Evolutionary conservation across 2,329 filamentous ascomycete genomes (phyloP), one percentile per base, ranked within the genome.

Genomic region (Juglanconis oblonga): DNA sequence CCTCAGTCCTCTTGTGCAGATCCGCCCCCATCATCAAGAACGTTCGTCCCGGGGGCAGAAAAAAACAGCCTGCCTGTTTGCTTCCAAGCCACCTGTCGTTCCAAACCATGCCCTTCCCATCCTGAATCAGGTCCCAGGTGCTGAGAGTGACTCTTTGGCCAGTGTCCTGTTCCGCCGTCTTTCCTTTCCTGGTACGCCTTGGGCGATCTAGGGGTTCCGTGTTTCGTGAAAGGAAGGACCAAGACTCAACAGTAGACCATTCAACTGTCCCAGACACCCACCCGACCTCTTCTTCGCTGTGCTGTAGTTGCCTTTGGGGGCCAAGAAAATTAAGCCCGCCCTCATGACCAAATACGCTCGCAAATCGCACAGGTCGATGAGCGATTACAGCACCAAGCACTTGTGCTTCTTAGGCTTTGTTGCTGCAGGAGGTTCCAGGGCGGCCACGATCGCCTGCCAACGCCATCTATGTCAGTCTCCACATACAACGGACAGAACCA

Each of bases 391-490:
- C 73, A 93, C 76, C 66, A 86, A 78, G 76, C 90, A 93, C 74
- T 84, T 88, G 75, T 84, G 82, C 63, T 76, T 79, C 77, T 85
- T 88, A 81, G 91, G 92, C 83, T 94, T 95, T 57, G 88, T 87
- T 62, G 87, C 83, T 29, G 91, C 38, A 4, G 55, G 90, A 48
- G 94, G 94, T 77, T 98, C 94, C 65, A 98, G 82, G 47, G 94
- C 94, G 65, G 94, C 94, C 66, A 98, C 94, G 70, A 98, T 98
- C 33, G 94, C 94, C 93, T 97, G 65, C 59, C 7, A 4, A 9
- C 29, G 24, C 24, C 24, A 24, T 24, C 4, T 3, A 11, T 29
- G 32, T 63, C 36, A 61, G 55, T 52, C 17, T 9, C 35, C 67
- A 29, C 44, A 38, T 51, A 51, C 32, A 24, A 40, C 8, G n/a